phyloP scores from a whole-genome alignment of 2,329 filamentous ascomycete genomes.

The Monosporascus sp. region DNA sequence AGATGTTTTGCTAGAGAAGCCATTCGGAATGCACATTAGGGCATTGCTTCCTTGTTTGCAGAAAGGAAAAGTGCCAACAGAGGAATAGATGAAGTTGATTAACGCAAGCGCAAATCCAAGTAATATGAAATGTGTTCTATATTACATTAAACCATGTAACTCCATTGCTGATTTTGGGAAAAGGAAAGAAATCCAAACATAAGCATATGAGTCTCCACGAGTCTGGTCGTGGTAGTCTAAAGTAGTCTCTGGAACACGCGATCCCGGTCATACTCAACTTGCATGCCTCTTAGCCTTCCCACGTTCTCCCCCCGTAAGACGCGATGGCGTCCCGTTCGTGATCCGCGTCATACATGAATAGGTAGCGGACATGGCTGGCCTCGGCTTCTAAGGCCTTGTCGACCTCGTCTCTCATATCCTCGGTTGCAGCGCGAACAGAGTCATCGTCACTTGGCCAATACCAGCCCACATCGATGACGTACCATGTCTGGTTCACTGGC shows the following conservation, averaged over 20 bases:
- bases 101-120: too few relatives aligned
- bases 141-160: too few relatives aligned
- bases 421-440: neutral
- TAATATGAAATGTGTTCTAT: too few relatives aligned
- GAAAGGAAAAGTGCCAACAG: too few relatives aligned
- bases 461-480: slow-evolving; percentile 1
- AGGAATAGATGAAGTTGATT: too few relatives aligned
- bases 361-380: neutral
- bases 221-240: too few relatives aligned
- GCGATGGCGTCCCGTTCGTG: slow-evolving; percentile 6
- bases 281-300: neutral
- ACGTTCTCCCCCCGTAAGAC: slow-evolving; percentile 5
- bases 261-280: slow-evolving; percentile 4
- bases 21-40: too few relatives aligned
- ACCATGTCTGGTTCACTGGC: slow-evolving; percentile 6
- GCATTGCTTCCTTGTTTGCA: too few relatives aligned
- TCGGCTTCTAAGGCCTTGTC: neutral
- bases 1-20: too few relatives aligned
- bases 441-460: slow-evolving; percentile 2
- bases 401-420: neutral
- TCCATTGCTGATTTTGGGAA: too few relatives aligned
- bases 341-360: slow-evolving; percentile 8
- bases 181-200: too few relatives aligned
- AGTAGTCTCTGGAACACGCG: slow-evolving; percentile 4
- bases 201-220: too few relatives aligned